phyloP scores from a whole-genome alignment of 345 rosid species.

The Rubroshorea leprosula region DNA sequence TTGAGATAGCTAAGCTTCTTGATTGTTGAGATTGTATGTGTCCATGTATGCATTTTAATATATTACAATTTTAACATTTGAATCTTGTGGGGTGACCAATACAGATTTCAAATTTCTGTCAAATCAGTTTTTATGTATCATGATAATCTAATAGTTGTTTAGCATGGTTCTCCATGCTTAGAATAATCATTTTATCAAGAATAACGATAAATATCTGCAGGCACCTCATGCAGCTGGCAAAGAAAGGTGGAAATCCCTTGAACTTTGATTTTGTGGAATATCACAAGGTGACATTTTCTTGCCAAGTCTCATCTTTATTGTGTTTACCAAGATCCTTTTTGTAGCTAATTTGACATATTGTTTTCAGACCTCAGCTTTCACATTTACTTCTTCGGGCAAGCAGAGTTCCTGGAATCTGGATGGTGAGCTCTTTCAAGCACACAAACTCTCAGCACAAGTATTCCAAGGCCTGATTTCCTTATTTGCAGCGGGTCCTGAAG shows the following conservation, averaged over 20 bases:
- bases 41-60: no score
- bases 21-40: no score
- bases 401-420: slow-evolving; percentile 90
- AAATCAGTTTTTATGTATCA: no score
- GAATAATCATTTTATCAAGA: no score
- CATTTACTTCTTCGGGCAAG: slow-evolving; percentile 71
- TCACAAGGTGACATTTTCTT: slow-evolving; percentile 49
- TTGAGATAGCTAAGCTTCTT: no score
- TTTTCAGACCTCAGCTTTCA: slow-evolving; percentile 72
- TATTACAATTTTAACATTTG: no score
- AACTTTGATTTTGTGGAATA: slow-evolving; percentile 84
- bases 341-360: background rate
- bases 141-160: no score
- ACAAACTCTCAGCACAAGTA: slow-evolving; percentile 86
- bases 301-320: background rate
- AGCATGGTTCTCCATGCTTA: no score
- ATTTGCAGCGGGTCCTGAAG: slow-evolving; percentile 88
- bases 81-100: no score
- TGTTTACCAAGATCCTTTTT: slow-evolving; percentile 1
- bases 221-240: slow-evolving; percentile 92
- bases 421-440: slow-evolving; percentile 89
- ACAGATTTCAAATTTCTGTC: no score
- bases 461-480: slow-evolving; percentile 73
- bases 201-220: slow-evolving; percentile 27
- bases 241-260: slow-evolving; percentile 69